These are phyloP conservation scores for Excoecaria agallocha DNA, from an alignment of 345 rosid genomes.

Conservation along the genomic window DNA sequence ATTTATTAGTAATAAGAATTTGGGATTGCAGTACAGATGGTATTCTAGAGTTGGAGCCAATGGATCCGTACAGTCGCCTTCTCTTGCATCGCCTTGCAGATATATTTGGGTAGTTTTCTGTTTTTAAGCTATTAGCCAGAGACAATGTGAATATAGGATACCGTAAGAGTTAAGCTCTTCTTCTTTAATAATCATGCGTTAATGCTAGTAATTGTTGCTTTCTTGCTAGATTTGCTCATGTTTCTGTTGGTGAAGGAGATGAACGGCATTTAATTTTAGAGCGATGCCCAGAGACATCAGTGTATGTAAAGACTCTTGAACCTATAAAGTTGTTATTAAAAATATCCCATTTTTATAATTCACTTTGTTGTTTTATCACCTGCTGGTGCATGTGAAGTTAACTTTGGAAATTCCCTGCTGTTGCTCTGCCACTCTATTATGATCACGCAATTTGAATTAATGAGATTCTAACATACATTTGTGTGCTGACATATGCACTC, in stretches of 20 bases:
- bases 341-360: conserved; percentile 2
- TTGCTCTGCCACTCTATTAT: not conserved
- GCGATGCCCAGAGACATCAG: conserved; percentile 59
- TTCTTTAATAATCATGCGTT: not conserved
- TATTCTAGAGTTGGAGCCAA: conserved; percentile 60
- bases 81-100: conserved; percentile 69
- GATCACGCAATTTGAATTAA: not conserved
- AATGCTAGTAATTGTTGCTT: not conserved
- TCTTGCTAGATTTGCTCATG: conserved; percentile 56
- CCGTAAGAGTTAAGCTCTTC: not conserved
- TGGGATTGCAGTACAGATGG: conserved; percentile 48
- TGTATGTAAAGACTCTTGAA: conserved; percentile 35
- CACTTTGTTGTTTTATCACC: too few species aligned
- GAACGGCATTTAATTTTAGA: conserved; percentile 51
- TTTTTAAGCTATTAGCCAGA: not conserved
- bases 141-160: too few species aligned
- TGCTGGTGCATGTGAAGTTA: too few species aligned
- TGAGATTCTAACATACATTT: not conserved
- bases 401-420: not conserved
- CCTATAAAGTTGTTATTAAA: not conserved
- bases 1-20: conserved; percentile 6
- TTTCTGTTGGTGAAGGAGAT: conserved; percentile 65
- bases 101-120: conserved; percentile 52
- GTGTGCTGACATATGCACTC: not conserved
- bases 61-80: conserved; percentile 64